Percentiles rank a stretch among this genome's conserved stretches.
phyloP scores from a whole-genome alignment of 2,329 filamentous ascomycete genomes.

The Stromatinia cepivora region DNA sequence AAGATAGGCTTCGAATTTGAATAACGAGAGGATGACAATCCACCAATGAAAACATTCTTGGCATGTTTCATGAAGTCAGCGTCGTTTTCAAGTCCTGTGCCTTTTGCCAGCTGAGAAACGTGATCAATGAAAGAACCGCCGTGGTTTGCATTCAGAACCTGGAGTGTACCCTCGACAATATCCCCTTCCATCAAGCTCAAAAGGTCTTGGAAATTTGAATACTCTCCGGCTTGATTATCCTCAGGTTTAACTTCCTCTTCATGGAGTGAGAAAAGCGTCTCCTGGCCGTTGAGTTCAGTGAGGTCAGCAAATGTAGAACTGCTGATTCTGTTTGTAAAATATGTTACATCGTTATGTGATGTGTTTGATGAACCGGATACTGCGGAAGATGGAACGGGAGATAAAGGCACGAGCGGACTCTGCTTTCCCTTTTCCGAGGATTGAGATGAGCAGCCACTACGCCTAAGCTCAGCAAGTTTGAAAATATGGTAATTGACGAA shows the following conservation, averaged over 20 bases:
- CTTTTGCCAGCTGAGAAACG: slow-evolving; percentile 11
- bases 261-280: slow-evolving; percentile 22
- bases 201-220: slow-evolving; percentile 20
- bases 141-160: slow-evolving; percentile 5
- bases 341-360: not conserved
- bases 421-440: not conserved
- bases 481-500: slow-evolving; percentile 11
- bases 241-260: slow-evolving; percentile 12
- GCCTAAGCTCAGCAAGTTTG: slow-evolving; percentile 1
- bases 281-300: slow-evolving; percentile 12
- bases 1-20: slow-evolving; percentile 11
- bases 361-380: not conserved
- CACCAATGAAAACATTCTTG: slow-evolving; percentile 20
- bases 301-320: slow-evolving; percentile 24
- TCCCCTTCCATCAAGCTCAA: slow-evolving; percentile 17
- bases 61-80: slow-evolving; percentile 20
- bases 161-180: slow-evolving; percentile 14
- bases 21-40: slow-evolving; percentile 23
- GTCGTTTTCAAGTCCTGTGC: slow-evolving; percentile 16
- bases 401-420: not conserved
- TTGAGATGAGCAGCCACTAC: not conserved
- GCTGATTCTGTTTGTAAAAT: slow-evolving; percentile 24
- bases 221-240: not conserved
- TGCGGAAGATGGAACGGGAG: not conserved
- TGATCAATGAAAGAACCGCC: slow-evolving; percentile 24